A percentile compares a stretch with the other conserved stretches of the same genome.
Evolutionary conservation across 2,329 filamentous ascomycete species (phyloP).

Genomic region (Phoma sp.): DNA sequence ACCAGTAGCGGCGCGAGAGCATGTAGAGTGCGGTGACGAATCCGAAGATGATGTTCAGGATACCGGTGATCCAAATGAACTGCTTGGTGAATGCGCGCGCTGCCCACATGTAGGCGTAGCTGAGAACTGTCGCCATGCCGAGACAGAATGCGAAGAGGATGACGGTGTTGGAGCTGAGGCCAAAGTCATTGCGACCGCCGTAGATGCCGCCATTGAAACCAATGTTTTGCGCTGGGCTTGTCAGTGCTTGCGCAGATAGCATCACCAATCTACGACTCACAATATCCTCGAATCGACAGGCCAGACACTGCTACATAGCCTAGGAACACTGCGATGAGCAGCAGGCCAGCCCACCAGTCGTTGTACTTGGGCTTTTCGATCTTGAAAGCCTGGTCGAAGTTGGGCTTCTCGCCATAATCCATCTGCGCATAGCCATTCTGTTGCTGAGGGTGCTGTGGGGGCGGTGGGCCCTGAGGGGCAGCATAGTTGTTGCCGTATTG

Average conservation of each 20-base stretch:
- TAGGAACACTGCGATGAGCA: slow-evolving; percentile 73
- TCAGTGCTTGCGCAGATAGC: slow-evolving; percentile 7
- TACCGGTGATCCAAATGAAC: slow-evolving; percentile 83
- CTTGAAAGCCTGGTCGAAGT: slow-evolving; percentile 82
- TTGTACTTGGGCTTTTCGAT: slow-evolving; percentile 85
- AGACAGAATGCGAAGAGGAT: slow-evolving; percentile 84
- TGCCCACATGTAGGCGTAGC: slow-evolving; percentile 75
- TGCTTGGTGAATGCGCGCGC: slow-evolving; percentile 82
- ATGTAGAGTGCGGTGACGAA: slow-evolving; percentile 89
- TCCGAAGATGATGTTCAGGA: slow-evolving; percentile 72
- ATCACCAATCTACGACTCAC: slow-evolving; percentile 25
- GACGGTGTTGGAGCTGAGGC: slow-evolving; percentile 81
- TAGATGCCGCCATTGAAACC: slow-evolving; percentile 77
- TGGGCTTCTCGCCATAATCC: slow-evolving; percentile 51
- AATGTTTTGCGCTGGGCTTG: slow-evolving; percentile 58
- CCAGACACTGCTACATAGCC: slow-evolving; percentile 80
- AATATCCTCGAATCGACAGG: slow-evolving; percentile 76
- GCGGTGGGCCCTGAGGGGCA: slow-evolving; percentile 33
- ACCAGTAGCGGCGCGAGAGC: slow-evolving; percentile 76
- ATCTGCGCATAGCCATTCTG: slow-evolving; percentile 34
- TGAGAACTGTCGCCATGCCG: slow-evolving; percentile 73
- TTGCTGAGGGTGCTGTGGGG: slow-evolving; percentile 28
- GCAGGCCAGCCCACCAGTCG: slow-evolving; percentile 84
- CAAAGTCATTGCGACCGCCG: slow-evolving; percentile 67
- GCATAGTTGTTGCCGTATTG: slow-evolving; percentile 42